Base-by-base conservation (phyloP, 2,329 filamentous ascomycete genomes). In the Penicillium brasilianum region DNA sequence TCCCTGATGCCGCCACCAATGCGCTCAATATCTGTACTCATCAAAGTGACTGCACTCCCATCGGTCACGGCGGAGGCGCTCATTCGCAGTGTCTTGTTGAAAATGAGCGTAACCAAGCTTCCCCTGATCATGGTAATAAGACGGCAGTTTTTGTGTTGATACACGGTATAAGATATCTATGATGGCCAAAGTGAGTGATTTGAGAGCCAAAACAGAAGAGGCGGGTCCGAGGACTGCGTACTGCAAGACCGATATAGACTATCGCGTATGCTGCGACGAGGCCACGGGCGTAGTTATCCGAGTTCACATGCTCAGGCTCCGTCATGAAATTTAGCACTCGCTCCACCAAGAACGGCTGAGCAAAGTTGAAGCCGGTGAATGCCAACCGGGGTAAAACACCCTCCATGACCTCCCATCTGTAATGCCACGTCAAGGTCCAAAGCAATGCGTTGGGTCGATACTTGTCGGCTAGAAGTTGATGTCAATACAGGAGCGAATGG, bases 21-120 rank as follows among this genome's bases (percentile, higher is more conserved):
- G 11, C 66, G 63, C 37, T 81, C 80, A 6, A 83, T 75, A 55
- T 83, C 81, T 0, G 79, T 77, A 16, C 76, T 80, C 80, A 84
- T 83, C 8, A 83, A 70, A 0, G 80, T 83, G 4, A 80, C 65
- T 1, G 81, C 74, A 0, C 76, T 75, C 0, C 74, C 72, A 22
- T 80, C 77, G 16, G 78, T 74, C 25, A 74, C 68, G 1, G 69
- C 63, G 0, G 69, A 63, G 0, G 71, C 67, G 11, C 71, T 71
- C 16, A 81, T 61, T 0, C 68, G 64, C 0, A 81, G 59, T 0
- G 81, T 82, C 65, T 83, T 82, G 18, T 77, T 72, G 63, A 82
- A 85, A 2, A 86, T 79, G 28, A 84, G 60, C 0, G 78, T 77
- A 7, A 80, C 70, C 14, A 81, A 60, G 2, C 69, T 74, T n/a